Percentiles rank a stretch among this genome's conserved stretches.
Conservation (phyloP, 768 basidiomycete species). For the Termitomyces sp. region DNA sequence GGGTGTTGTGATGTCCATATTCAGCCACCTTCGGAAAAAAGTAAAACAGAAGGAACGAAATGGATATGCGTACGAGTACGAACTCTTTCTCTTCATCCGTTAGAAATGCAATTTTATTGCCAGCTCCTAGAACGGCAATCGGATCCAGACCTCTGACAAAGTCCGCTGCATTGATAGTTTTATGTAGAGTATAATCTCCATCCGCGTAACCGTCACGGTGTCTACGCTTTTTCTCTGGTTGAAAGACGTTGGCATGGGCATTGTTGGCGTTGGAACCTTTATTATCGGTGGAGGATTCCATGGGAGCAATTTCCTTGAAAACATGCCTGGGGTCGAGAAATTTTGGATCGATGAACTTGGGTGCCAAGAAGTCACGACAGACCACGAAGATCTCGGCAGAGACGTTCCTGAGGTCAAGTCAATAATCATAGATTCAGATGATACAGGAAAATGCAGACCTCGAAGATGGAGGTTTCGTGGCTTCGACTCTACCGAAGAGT, state of each 20-base stretch:
- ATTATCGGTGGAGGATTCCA: conserved; percentile 34
- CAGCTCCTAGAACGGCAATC: conserved; percentile 68
- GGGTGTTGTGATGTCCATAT: conserved; percentile 60
- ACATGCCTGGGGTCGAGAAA: conserved; percentile 97
- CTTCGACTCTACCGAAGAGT: conserved; percentile 93
- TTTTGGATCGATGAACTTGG: conserved; percentile 94
- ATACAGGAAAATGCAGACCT: conserved; percentile 43
- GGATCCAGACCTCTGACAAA: conserved; percentile 74
- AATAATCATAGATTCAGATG: conserved; percentile 1
- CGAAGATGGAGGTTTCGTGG: conserved; percentile 97
- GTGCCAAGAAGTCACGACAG: conserved; percentile 91
- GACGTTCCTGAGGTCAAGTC: conserved; percentile 66
- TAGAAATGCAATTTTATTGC: conserved; percentile 71
- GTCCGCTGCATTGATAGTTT: conserved; percentile 57
- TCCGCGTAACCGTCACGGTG: conserved; percentile 94
- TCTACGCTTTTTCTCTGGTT: conserved; percentile 93
- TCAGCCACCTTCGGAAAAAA: conserved; percentile 56
- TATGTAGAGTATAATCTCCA: conserved; percentile 88
- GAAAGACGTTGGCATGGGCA: conserved; percentile 86
- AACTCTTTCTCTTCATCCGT: conserved; percentile 84
- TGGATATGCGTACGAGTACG: conserved; percentile 12
- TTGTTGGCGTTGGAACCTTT: conserved; percentile 58
- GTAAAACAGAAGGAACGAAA: conserved; percentile 1
- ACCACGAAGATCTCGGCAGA: conserved; percentile 99
- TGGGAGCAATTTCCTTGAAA: conserved; percentile 80